Evolutionary conservation across 1,284 basidiomycete genomes (phyloP).

Genomic region (Ceratobasidium sp.): DNA sequence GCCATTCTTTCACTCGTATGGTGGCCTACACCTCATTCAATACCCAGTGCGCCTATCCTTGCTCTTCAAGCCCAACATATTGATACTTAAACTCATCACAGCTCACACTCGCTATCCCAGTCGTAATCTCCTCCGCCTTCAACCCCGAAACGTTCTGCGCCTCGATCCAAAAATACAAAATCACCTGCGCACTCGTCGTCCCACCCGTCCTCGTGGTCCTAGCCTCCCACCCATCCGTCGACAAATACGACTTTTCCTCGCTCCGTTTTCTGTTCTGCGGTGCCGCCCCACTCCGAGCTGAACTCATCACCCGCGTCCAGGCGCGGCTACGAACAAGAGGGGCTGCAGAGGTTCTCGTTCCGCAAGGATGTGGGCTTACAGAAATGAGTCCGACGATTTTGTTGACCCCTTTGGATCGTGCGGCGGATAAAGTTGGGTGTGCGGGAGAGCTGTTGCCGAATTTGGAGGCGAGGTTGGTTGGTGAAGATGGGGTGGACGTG

Average conservation of each 20-base stretch:
- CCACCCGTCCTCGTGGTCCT: constrained; percentile 87
- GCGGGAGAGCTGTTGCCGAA: constrained; percentile 83
- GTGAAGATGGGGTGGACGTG: constrained; percentile 66
- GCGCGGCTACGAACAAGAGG: constrained; percentile 61
- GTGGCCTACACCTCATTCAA: constrained; percentile 55
- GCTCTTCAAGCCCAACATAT: not conserved
- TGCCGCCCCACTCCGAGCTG: constrained; percentile 83
- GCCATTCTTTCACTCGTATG: constrained; percentile 74
- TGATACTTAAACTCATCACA: not conserved
- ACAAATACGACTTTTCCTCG: constrained; percentile 76
- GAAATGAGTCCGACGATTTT: constrained; percentile 64
- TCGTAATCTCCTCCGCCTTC: constrained; percentile 80
- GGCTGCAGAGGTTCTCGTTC: constrained; percentile 54
- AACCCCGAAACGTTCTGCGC: constrained; percentile 79
- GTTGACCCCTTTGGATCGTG: constrained; percentile 12
- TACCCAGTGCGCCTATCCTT: constrained; percentile 9
- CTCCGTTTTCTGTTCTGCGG: constrained; percentile 77
- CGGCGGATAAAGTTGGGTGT: constrained; percentile 65
- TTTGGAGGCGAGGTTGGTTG: constrained; percentile 81
- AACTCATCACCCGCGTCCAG: constrained; percentile 66
- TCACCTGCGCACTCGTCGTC: constrained; percentile 77
- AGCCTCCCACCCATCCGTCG: constrained; percentile 74
- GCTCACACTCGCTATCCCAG: constrained; percentile 68
- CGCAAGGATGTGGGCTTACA: constrained; percentile 79
- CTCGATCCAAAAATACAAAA: constrained; percentile 73